A percentile compares a stretch with the other conserved stretches of the same genome.
Evolutionary conservation across 495 filamentous ascomycete genomes (phyloP).

Genomic region (Pseudevernia furfuracea): DNA sequence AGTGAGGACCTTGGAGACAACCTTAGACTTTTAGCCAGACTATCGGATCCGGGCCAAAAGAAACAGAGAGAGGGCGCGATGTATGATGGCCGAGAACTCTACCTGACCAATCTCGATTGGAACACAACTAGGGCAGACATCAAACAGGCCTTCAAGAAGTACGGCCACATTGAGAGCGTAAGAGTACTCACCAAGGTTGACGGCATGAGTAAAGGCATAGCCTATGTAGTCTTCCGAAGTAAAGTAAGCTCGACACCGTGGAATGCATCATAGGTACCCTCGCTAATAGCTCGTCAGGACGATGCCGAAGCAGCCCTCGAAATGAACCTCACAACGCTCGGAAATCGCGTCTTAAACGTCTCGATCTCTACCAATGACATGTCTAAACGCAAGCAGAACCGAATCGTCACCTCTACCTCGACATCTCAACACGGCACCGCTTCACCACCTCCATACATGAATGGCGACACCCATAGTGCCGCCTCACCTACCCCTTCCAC

Average conservation of each 20-base stretch:
- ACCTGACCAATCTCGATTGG: conserved; percentile 65
- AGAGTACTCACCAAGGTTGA: conserved; percentile 56
- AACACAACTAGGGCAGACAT: conserved; percentile 60
- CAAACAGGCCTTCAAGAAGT: conserved; percentile 59
- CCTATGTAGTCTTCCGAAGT: conserved; percentile 66
- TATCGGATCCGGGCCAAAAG: conserved; percentile 73
- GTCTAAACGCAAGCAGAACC: conserved; percentile 41
- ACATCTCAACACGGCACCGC: conserved; percentile 28
- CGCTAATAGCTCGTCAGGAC: conserved; percentile 35
- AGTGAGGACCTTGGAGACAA: conserved; percentile 57
- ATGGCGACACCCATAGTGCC: conserved; percentile 28
- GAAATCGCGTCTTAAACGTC: conserved; percentile 62
- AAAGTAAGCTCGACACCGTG: conserved; percentile 40
- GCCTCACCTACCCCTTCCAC: conserved; percentile 18
- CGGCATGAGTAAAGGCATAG: conserved; percentile 63
- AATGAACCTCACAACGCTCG: conserved; percentile 65
- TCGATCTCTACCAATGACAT: conserved; percentile 46
- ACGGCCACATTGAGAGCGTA: conserved; percentile 63
- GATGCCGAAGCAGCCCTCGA: conserved; percentile 60
- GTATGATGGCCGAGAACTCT: conserved; percentile 79
- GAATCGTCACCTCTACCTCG: conserved; percentile 29
- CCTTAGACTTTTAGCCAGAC: conserved; percentile 63
- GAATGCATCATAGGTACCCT: not conserved
- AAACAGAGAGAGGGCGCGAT: conserved; percentile 74
- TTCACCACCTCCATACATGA: conserved; percentile 30